phyloP scores from a whole-genome alignment of 768 basidiomycete species.

The Amanita muscaria region DNA sequence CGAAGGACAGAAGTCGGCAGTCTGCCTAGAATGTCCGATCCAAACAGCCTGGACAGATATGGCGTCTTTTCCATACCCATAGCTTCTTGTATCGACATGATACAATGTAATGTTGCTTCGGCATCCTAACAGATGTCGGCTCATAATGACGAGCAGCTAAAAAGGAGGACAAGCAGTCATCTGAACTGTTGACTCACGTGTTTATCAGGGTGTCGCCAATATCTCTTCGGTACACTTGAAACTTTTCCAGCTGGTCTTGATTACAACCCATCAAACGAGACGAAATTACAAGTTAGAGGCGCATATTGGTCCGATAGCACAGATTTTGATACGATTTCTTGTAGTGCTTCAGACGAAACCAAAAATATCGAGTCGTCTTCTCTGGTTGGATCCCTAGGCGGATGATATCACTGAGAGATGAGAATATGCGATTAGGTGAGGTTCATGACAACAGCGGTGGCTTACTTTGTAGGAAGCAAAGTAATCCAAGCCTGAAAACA shows the following conservation, averaged over 20 bases:
- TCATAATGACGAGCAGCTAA: not conserved
- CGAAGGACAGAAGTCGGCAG: constrained; percentile 41
- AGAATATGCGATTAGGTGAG: constrained; percentile 1
- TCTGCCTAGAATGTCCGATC: constrained; percentile 57
- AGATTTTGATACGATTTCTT: constrained; percentile 72
- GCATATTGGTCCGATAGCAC: constrained; percentile 42
- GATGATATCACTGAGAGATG: constrained; percentile 51
- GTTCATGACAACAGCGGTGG: constrained; percentile 9
- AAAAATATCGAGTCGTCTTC: constrained; percentile 50
- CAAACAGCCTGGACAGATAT: constrained; percentile 59
- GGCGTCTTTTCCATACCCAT: constrained; percentile 46
- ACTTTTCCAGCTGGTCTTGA: constrained; percentile 79
- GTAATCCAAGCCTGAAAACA: constrained; percentile 83
- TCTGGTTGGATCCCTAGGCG: constrained; percentile 44
- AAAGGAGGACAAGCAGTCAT: too few relatives aligned
- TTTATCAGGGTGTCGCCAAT: constrained; percentile 85
- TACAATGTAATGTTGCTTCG: constrained; percentile 80
- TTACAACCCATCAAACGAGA: too few relatives aligned
- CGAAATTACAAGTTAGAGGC: not conserved
- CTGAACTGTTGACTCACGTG: constrained; percentile 48
- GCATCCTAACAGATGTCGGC: constrained; percentile 47
- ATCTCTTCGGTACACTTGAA: constrained; percentile 78
- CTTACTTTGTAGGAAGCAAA: constrained; percentile 59
- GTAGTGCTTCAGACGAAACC: constrained; percentile 59
- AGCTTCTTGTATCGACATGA: constrained; percentile 84